Conservation (phyloP, 345 rosid genomes). For the Arabidopsis thaliana region TAIR10.1 NC_003076.8:19010001-19010500, state of each 20-base stretch:
- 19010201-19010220: not conserved
- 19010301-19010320: conserved; percentile 19
- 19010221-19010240: not conserved
- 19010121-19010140: not conserved
- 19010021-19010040: not conserved
- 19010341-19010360: conserved; percentile 6
- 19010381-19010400: conserved; percentile 15
- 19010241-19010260: conserved; percentile 11
- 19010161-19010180: not conserved
- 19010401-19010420: conserved; percentile 7
- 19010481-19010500: not conserved
- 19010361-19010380: conserved; percentile 11
- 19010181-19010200: not conserved
- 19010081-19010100: not conserved
- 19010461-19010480: not conserved
- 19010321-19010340: conserved; percentile 16
- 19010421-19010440: not conserved
- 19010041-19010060: not conserved
- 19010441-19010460: not conserved
- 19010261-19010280: conserved; percentile 17
- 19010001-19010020: conserved; percentile 4
- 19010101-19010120: not conserved
- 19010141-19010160: not conserved
- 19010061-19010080: not conserved
- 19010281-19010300: conserved; percentile 28